A percentile compares a stretch with the other conserved stretches of the same genome.
phyloP scores from a whole-genome alignment of 140 eudicot genomes.

The Flaveria floridana region DNA sequence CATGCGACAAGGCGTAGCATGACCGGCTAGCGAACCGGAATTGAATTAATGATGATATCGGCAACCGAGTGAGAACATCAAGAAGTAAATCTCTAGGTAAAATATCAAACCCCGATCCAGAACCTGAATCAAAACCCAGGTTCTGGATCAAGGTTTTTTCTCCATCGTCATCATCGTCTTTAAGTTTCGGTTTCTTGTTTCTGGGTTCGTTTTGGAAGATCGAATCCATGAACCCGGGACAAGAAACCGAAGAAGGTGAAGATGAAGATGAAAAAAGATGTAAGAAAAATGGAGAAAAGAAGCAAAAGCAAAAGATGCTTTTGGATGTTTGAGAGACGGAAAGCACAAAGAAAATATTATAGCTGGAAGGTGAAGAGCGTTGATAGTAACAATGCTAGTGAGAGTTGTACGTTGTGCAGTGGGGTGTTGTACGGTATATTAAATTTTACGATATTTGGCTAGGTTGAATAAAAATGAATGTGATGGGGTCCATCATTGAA shows the following conservation, averaged over 20 bases:
- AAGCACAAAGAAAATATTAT: constrained; percentile 37
- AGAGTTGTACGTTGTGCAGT: constrained; percentile 26
- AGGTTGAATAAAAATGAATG: constrained; percentile 30
- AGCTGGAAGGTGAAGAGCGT: constrained; percentile 34
- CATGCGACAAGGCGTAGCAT: constrained; percentile 36
- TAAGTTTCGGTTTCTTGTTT: constrained; percentile 33
- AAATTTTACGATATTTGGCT: neutral
- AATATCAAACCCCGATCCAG: constrained; percentile 30
- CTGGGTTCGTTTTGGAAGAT: constrained; percentile 12
- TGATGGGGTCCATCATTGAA: constrained; percentile 40
- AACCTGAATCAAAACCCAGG: neutral
- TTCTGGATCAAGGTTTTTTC: constrained; percentile 23
- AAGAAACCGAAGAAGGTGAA: constrained; percentile 18
- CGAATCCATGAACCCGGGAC: constrained; percentile 33
- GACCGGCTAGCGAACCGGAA: constrained; percentile 39
- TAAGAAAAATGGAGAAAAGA: constrained; percentile 20
- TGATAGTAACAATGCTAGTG: constrained; percentile 30
- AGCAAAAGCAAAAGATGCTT: constrained; percentile 38
- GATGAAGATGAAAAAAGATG: constrained; percentile 3
- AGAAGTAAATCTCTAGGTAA: constrained; percentile 40
- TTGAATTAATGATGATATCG: constrained; percentile 41
- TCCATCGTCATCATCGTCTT: constrained; percentile 17
- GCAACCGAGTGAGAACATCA: constrained; percentile 35
- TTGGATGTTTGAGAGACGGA: constrained; percentile 41
- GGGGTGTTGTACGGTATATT: neutral